A percentile compares a stretch with the other conserved stretches of the same genome.
Evolutionary conservation across 2,329 filamentous ascomycete genomes (phyloP).

Genomic region (Lachnellula arida): DNA sequence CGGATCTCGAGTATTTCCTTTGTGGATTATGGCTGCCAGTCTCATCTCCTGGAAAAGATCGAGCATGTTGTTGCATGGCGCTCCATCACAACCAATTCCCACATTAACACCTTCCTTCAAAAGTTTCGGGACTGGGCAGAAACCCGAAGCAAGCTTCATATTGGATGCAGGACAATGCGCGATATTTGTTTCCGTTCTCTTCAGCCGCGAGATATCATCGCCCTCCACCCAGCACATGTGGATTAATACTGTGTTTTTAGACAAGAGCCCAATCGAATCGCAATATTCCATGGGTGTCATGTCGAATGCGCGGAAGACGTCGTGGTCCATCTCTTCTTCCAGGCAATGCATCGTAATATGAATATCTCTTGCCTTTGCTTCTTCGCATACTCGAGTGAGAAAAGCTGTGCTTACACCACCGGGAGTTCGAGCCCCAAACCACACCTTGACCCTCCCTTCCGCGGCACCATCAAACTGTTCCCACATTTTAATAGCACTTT

Average conservation of each 20-base stretch:
- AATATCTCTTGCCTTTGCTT: not conserved
- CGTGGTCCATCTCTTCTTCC: slow-evolving; percentile 2
- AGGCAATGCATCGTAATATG: slow-evolving; percentile 11
- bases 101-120: slow-evolving; percentile 7
- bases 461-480: slow-evolving; percentile 34
- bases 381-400: not conserved
- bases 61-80: slow-evolving; percentile 10
- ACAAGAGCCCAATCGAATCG: slow-evolving; percentile 4
- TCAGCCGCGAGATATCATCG: slow-evolving; percentile 1
- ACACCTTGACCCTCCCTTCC: slow-evolving; percentile 33
- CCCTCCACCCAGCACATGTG: slow-evolving; percentile 9
- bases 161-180: slow-evolving; percentile 11
- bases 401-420: not conserved
- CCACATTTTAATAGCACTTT: slow-evolving; percentile 13
- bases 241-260: slow-evolving; percentile 2
- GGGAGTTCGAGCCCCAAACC: slow-evolving; percentile 32
- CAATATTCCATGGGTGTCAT: slow-evolving; percentile 7
- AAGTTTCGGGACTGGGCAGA: slow-evolving; percentile 6
- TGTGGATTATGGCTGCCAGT: slow-evolving; percentile 9
- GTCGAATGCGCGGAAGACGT: not conserved
- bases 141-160: slow-evolving; percentile 6
- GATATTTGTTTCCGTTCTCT: slow-evolving; percentile 7
- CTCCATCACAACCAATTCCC: slow-evolving; percentile 6
- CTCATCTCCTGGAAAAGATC: slow-evolving; percentile 14
- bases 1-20: slow-evolving; percentile 2